Percentiles rank a stretch among this genome's conserved stretches.
Evolutionary conservation across 2,329 filamentous ascomycete genomes (phyloP).

Genomic region (Dactylellina parvicollis): DNA sequence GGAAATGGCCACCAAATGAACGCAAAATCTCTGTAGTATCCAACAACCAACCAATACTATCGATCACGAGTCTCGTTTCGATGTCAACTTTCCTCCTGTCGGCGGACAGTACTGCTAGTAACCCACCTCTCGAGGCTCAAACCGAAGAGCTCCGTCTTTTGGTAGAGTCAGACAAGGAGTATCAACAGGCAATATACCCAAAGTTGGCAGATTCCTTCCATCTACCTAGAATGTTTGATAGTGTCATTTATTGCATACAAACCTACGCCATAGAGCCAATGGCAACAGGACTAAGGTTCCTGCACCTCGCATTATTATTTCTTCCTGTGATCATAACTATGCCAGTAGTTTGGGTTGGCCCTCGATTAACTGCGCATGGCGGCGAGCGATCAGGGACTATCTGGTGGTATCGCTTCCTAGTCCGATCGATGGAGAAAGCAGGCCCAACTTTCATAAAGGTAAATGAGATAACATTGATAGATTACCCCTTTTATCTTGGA

Average conservation of each 20-base stretch:
- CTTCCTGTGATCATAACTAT: slow-evolving; percentile 85
- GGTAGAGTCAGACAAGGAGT: slow-evolving; percentile 30
- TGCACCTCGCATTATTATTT: slow-evolving; percentile 88
- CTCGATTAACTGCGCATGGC: slow-evolving; percentile 70
- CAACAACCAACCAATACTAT: background rate
- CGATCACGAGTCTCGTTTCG: background rate
- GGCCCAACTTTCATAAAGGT: slow-evolving; percentile 98
- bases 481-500: background rate
- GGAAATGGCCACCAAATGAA: background rate
- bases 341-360: slow-evolving; percentile 82
- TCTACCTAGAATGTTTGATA: background rate
- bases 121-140: background rate
- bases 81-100: slow-evolving; percentile 1
- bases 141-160: slow-evolving; percentile 34
- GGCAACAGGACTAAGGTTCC: slow-evolving; percentile 84
- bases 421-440: slow-evolving; percentile 87
- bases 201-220: background rate
- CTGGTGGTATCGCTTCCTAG: slow-evolving; percentile 94
- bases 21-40: background rate
- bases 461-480: slow-evolving; percentile 51
- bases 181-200: background rate
- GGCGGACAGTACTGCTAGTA: background rate
- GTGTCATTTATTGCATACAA: slow-evolving; percentile 61
- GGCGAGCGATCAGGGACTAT: slow-evolving; percentile 82
- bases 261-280: slow-evolving; percentile 72